Conservation (phyloP, 1,284 basidiomycete genomes). For the Volvariella surrecta region DNA sequence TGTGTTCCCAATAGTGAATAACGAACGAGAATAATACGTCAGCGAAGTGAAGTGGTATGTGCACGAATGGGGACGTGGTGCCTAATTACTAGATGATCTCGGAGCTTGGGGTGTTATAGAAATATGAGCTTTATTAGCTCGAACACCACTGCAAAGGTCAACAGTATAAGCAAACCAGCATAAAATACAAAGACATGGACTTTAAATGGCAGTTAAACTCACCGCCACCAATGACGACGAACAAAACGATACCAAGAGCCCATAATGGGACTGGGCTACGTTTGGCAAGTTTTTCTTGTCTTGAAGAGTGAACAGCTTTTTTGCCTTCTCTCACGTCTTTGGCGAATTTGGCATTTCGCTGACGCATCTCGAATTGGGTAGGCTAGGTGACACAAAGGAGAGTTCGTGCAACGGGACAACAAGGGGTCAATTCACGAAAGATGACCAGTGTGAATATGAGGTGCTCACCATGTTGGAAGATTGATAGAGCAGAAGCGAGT, state of each 20-base stretch:
- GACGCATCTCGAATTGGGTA: constrained; percentile 72
- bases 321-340: constrained; percentile 62
- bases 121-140: constrained; percentile 61
- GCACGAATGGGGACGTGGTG: no score
- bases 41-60: no score
- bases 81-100: no score
- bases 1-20: no score
- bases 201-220: constrained; percentile 19
- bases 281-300: constrained; percentile 61
- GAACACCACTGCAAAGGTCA: constrained; percentile 50
- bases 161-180: constrained; percentile 8
- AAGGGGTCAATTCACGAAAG: no score
- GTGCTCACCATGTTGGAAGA: no score
- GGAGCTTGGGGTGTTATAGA: constrained; percentile 19
- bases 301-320: constrained; percentile 62
- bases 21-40: no score
- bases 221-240: constrained; percentile 74
- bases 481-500: no score
- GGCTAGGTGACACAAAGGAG: constrained; percentile 26
- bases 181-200: neutral
- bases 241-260: constrained; percentile 59
- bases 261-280: constrained; percentile 63
- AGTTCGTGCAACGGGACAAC: no score
- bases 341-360: constrained; percentile 71
- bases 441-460: no score